phyloP scores from a whole-genome alignment of 768 basidiomycete species.

The Psilocybe azurescens region DNA sequence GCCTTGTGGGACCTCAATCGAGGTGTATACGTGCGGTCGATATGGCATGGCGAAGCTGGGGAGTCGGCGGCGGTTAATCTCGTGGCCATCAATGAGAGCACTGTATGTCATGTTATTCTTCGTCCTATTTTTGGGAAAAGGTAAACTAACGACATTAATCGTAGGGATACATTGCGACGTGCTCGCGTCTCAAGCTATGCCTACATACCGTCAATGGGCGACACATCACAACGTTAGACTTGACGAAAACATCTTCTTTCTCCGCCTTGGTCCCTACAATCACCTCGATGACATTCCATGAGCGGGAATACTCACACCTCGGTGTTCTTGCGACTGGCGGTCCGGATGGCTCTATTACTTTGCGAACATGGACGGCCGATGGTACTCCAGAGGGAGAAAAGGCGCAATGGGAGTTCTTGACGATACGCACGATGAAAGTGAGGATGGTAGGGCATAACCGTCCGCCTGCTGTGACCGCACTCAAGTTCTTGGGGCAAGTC shows the following conservation, averaged over 20 bases:
- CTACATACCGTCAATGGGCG: conserved; percentile 89
- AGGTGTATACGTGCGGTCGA: conserved; percentile 79
- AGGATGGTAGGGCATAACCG: conserved; percentile 48
- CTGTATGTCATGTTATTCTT: conserved; percentile 52
- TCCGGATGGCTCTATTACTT: conserved; percentile 73
- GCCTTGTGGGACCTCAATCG: conserved; percentile 91
- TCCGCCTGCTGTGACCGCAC: conserved; percentile 69
- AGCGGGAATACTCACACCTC: conserved; percentile 81
- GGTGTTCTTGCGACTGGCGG: conserved; percentile 85
- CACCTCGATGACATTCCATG: conserved; percentile 84
- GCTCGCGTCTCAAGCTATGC: conserved; percentile 71
- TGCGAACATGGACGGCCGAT: conserved; percentile 88
- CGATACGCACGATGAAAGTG: conserved; percentile 69
- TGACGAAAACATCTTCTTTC: conserved; percentile 49
- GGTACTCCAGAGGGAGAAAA: conserved; percentile 68
- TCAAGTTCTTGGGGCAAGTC: conserved; percentile 80
- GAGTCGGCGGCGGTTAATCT: conserved; percentile 58
- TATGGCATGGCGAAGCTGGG: conserved; percentile 64
- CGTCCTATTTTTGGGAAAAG: neutral
- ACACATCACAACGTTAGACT: conserved; percentile 72
- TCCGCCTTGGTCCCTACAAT: conserved; percentile 58
- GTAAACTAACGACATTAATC: neutral
- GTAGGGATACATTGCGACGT: conserved; percentile 89
- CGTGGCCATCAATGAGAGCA: conserved; percentile 85
- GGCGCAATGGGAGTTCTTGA: conserved; percentile 78